Conservation (phyloP, 2,329 filamentous ascomycete species). For the Aspergillus phoenicis region DNA sequence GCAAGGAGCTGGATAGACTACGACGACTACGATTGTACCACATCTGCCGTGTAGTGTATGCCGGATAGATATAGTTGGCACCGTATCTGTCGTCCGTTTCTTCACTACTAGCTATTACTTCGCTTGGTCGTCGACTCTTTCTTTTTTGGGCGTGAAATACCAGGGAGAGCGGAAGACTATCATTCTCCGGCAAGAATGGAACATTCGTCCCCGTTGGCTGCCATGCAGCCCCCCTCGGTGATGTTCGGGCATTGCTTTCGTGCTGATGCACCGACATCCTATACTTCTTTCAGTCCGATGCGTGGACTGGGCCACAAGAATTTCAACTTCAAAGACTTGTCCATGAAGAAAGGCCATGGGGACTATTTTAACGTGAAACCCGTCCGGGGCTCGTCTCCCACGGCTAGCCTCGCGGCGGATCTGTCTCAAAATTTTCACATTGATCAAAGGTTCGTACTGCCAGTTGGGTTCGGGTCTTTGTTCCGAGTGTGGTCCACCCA, state of each 20-base stretch:
- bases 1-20: constrained; percentile 13
- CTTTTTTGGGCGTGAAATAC: not conserved
- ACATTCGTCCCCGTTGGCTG: constrained; percentile 88
- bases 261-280: constrained; percentile 57
- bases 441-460: constrained; percentile 77
- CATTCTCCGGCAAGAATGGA: constrained; percentile 64
- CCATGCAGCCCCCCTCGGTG: constrained; percentile 76
- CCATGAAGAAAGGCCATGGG: constrained; percentile 66
- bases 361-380: constrained; percentile 85
- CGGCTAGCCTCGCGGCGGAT: constrained; percentile 86
- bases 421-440: constrained; percentile 96
- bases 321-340: constrained; percentile 76
- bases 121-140: not conserved
- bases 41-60: constrained; percentile 24
- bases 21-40: constrained; percentile 13
- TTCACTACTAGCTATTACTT: constrained; percentile 2
- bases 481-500: constrained; percentile 9
- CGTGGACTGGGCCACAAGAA: constrained; percentile 62
- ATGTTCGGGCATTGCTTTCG: constrained; percentile 65
- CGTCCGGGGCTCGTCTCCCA: constrained; percentile 83
- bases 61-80: constrained; percentile 23
- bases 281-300: constrained; percentile 55
- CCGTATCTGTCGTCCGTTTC: constrained; percentile 10
- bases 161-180: constrained; percentile 3
- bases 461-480: constrained; percentile 24